A percentile compares a stretch with the other conserved stretches of the same genome.
Conservation (phyloP, 1,284 basidiomycete genomes). For the Cryptococcus sp. region DNA sequence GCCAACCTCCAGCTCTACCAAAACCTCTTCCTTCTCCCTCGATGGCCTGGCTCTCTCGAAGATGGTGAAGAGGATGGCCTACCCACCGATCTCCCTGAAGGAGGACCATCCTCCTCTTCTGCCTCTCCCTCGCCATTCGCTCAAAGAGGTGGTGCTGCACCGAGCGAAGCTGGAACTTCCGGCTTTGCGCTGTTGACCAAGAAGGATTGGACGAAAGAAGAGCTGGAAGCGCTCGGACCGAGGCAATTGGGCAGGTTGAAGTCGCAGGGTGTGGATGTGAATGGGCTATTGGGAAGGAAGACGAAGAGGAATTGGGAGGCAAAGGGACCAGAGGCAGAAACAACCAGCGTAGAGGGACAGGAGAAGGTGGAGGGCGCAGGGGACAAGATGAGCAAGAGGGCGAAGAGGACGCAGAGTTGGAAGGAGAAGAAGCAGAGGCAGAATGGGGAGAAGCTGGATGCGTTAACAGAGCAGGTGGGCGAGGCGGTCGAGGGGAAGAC, state of each 20-base stretch:
- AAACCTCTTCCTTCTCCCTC: conserved; percentile 37
- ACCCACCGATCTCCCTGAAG: conserved; percentile 10
- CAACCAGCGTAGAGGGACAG: neutral
- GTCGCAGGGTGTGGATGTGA: conserved; percentile 38
- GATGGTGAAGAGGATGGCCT: conserved; percentile 40
- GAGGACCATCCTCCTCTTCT: too few species aligned
- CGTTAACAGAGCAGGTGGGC: neutral
- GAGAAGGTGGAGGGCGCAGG: conserved; percentile 6
- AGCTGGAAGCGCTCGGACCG: conserved; percentile 23
- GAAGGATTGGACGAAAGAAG: conserved; percentile 16
- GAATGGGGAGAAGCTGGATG: conserved; percentile 1
- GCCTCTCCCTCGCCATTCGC: neutral
- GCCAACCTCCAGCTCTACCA: conserved; percentile 33
- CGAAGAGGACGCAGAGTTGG: conserved; percentile 4
- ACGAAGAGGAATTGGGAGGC: conserved; percentile 17
- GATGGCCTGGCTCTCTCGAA: conserved; percentile 41
- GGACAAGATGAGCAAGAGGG: conserved; percentile 11
- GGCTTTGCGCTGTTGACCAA: conserved; percentile 2
- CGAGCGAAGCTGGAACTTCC: neutral
- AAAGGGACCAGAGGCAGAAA: conserved; percentile 16
- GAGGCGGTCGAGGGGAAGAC: too few species aligned
- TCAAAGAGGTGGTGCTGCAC: neutral
- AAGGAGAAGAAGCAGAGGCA: conserved; percentile 1
- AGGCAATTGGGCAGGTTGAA: conserved; percentile 41
- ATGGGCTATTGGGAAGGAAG: conserved; percentile 19